A percentile compares a stretch with the other conserved stretches of the same genome.
These are phyloP conservation scores for Zasmidium angulare DNA, from an alignment of 2,329 filamentous ascomycete genomes.

Conservation along the genomic window DNA sequence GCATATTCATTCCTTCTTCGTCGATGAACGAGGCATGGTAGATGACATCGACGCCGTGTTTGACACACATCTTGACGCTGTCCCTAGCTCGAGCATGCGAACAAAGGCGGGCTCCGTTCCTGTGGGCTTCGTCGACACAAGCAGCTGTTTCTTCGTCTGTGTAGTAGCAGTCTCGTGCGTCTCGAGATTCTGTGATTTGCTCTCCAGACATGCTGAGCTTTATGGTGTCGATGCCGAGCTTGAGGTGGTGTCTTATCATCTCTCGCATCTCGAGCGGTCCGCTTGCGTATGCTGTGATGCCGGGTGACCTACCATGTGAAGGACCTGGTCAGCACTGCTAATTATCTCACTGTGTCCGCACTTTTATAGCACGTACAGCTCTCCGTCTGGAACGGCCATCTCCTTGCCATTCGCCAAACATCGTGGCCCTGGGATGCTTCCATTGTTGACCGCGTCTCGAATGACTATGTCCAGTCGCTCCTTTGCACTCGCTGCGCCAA, in stretches of 20 bases:
- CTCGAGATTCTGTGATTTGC: constrained; percentile 30
- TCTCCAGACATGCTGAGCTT: constrained; percentile 34
- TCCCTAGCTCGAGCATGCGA: constrained; percentile 43
- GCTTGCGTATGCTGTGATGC: no score
- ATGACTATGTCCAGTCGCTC: no score
- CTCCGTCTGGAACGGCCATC: constrained; percentile 47
- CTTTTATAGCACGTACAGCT: no score
- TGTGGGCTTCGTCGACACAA: constrained; percentile 50
- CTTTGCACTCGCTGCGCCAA: no score
- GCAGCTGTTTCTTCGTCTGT: constrained; percentile 48
- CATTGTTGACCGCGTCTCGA: constrained; percentile 43
- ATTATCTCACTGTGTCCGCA: no score
- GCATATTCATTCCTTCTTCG: constrained; percentile 39
- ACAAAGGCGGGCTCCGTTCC: constrained; percentile 41
- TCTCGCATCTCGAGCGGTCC: constrained; percentile 21
- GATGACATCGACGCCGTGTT: constrained; percentile 49
- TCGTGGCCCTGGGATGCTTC: constrained; percentile 49
- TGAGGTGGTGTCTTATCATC: constrained; percentile 29
- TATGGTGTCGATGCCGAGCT: constrained; percentile 38
- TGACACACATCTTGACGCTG: constrained; percentile 45
- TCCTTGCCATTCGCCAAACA: constrained; percentile 52
- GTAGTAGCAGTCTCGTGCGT: constrained; percentile 49
- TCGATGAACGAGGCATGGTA: constrained; percentile 51
- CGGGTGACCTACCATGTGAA: no score
- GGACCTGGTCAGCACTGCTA: no score